Evolutionary conservation across 495 filamentous ascomycete species (phyloP), one percentile per base, ranked within the genome.

Genomic region (Lineolata rhizophorae): DNA sequence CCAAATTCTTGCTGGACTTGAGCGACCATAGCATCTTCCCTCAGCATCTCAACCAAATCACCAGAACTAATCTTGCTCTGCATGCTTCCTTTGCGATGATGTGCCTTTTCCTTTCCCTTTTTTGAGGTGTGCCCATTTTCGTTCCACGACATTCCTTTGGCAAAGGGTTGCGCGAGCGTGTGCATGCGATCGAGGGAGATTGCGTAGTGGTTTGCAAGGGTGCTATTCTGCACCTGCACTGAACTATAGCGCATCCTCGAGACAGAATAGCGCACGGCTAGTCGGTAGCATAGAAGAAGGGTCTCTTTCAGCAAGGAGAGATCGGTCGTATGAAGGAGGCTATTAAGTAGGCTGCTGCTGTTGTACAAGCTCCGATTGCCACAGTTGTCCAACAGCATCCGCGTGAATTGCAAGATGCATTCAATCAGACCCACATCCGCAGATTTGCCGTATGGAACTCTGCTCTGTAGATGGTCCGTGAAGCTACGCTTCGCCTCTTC

Each of bases 281-380:
- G 62, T 44, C 81, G 75, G 20, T 79, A 67, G 13, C 69, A 66
- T 39, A 99, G 60, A 20, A 71, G 68, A 15, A 99, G 68, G 2
- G 78, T 72, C 12, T 62, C 59, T 37, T 70, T 64, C 19, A 95
- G 57, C 15, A 99, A 63, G 30, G 67, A 65, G 17, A 83, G 58
- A 26, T 75, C 80, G 2, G 82, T 87, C 19, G 75, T 83, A 45
- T 90, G 79, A 35, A 99, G 64, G 21, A 99, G 62, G 43, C 80
- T 72, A 41, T 80, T 79, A 20, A 99, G 57, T 35, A 84, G 77
- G 36, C 70, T 61, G 42, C 85, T 94, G 55, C 90, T 95, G 35
- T 68, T 74, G 48, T 99, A 99, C 30, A 99, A 66, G 56, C 85
- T 94, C 43, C 90, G 67, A 44, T 99, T 99, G 34, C 87, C 90